These are phyloP conservation scores for Rhododendron ferrugineum DNA, from an alignment of 148 eudicot genomes.

Conservation along the genomic window DNA sequence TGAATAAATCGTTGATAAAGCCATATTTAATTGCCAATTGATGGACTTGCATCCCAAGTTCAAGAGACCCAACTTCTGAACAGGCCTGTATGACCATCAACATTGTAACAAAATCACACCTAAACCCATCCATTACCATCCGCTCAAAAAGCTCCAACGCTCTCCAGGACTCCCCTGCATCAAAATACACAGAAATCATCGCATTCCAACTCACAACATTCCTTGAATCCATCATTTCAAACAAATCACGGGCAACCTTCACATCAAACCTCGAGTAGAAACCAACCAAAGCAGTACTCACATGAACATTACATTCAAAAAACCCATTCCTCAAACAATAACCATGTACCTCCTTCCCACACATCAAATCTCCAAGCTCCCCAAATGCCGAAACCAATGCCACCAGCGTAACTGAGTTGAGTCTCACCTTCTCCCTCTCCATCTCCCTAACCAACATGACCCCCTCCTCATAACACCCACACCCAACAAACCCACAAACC, in stretches of 20 bases:
- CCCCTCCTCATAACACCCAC: slow-evolving; percentile 31
- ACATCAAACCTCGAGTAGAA: slow-evolving; percentile 36
- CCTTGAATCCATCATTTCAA: slow-evolving; percentile 32
- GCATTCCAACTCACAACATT: slow-evolving; percentile 43
- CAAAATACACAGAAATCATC: slow-evolving; percentile 37
- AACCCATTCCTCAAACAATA: slow-evolving; percentile 48
- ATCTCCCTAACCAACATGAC: slow-evolving; percentile 29
- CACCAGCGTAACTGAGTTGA: slow-evolving; percentile 41
- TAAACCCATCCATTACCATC: slow-evolving; percentile 27
- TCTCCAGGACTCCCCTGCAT: slow-evolving; percentile 25
- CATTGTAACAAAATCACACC: slow-evolving; percentile 35
- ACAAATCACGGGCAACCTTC: slow-evolving; percentile 23
- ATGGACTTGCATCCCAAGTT: slow-evolving; percentile 40
- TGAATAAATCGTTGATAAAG: slow-evolving; percentile 24
- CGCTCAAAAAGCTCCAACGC: slow-evolving; percentile 26
- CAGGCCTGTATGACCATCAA: slow-evolving; percentile 36
- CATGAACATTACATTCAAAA: slow-evolving; percentile 30
- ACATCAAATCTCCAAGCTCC: slow-evolving; percentile 28
- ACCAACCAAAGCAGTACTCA: slow-evolving; percentile 42
- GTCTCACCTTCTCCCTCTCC: slow-evolving; percentile 30
- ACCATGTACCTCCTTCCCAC: slow-evolving; percentile 51
- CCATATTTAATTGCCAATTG: slow-evolving; percentile 35
- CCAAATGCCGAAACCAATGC: slow-evolving; percentile 40
- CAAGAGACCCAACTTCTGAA: slow-evolving; percentile 23
- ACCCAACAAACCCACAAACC: slow-evolving; percentile 47